A percentile compares a stretch with the other conserved stretches of the same genome.
phyloP scores from a whole-genome alignment of 2,329 filamentous ascomycete species.

The Aspergillus alliaceus region DNA sequence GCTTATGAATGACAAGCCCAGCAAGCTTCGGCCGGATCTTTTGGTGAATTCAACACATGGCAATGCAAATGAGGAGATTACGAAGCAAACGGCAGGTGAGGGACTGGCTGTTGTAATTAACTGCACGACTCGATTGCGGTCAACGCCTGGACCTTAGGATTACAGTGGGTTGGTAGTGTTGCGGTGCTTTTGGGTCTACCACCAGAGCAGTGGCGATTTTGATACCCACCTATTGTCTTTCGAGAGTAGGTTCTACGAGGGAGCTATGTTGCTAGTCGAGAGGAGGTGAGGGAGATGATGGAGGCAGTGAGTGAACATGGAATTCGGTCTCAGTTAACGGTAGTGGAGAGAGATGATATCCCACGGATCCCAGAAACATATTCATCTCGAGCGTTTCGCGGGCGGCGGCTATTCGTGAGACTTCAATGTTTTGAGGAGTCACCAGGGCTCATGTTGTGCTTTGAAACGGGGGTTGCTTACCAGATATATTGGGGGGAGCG shows the following conservation, averaged over 20 bases:
- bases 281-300: constrained; percentile 10
- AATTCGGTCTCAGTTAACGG: constrained; percentile 4
- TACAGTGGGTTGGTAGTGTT: constrained; percentile 4
- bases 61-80: constrained; percentile 1
- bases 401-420: no score
- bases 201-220: constrained; percentile 7
- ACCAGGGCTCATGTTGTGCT: no score
- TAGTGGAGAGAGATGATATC: constrained; percentile 4
- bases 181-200: constrained; percentile 9
- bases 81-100: background rate
- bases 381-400: background rate
- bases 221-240: constrained; percentile 8
- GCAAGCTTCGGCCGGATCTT: background rate
- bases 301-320: background rate
- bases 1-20: background rate
- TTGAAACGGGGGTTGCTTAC: no score
- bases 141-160: constrained; percentile 8
- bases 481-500: no score
- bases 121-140: constrained; percentile 5
- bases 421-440: no score
- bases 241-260: constrained; percentile 8
- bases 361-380: constrained; percentile 1
- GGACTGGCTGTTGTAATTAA: constrained; percentile 9
- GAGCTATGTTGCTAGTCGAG: constrained; percentile 2
- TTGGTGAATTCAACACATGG: background rate